These are phyloP conservation scores for Sonneratia alba DNA, from an alignment of 345 rosid genomes.

Conservation along the genomic window DNA sequence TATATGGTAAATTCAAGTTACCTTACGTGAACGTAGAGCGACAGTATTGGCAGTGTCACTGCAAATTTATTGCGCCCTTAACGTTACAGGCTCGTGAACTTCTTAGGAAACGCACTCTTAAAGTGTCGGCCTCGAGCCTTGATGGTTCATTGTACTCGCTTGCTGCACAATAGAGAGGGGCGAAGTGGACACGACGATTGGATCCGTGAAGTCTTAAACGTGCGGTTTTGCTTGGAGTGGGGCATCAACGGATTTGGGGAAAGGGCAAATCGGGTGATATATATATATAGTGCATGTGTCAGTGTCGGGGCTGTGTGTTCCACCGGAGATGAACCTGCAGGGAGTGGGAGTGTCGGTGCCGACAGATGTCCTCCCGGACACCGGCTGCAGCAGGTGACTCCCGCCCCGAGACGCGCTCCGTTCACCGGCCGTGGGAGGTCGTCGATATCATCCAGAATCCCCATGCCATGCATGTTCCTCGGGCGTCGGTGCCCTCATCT, in stretches of 20 bases:
- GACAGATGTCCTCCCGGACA: neutral
- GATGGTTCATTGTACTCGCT: too few relatives aligned
- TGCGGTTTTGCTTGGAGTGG: neutral
- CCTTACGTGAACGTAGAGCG: too few relatives aligned
- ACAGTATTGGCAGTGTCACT: too few relatives aligned
- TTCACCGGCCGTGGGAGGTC: neutral
- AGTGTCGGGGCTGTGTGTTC: neutral
- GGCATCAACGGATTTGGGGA: neutral
- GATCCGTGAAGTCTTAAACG: neutral
- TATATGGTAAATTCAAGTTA: too few relatives aligned
- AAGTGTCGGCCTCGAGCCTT: too few relatives aligned
- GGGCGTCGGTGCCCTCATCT: neutral
- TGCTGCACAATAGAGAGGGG: neutral
- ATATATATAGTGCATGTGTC: too few relatives aligned
- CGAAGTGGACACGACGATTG: neutral
- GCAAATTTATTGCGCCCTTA: too few relatives aligned
- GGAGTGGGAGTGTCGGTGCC: neutral
- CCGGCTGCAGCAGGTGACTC: neutral
- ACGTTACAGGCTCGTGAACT: too few relatives aligned
- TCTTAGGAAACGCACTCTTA: too few relatives aligned
- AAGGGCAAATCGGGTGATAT: neutral
- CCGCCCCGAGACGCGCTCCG: neutral
- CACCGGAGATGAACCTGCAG: neutral
- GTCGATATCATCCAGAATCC: neutral
- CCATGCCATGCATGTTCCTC: neutral